A percentile compares a stretch with the other conserved stretches of the same genome.
These are phyloP conservation scores for Hansfordia pulvinata DNA, from an alignment of 2,329 filamentous ascomycete genomes.

Conservation along the genomic window DNA sequence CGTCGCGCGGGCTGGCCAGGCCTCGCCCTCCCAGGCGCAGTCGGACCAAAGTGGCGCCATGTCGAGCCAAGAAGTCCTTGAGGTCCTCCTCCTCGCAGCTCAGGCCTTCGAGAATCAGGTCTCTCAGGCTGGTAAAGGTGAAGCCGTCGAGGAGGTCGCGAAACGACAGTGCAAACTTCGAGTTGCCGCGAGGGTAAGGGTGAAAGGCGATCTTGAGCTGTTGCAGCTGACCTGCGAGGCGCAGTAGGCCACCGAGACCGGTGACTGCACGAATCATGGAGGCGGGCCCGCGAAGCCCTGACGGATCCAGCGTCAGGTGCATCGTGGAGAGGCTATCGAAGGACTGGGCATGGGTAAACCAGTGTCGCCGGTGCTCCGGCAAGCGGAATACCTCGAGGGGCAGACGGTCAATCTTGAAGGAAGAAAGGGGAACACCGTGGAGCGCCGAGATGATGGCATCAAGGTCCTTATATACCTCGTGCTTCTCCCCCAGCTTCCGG, in stretches of 20 bases:
- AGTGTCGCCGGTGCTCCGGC: constrained; percentile 21
- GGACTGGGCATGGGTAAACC: constrained; percentile 25
- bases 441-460: constrained; percentile 23
- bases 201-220: constrained; percentile 27
- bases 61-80: constrained; percentile 24
- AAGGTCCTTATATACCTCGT: constrained; percentile 22
- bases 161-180: constrained; percentile 26
- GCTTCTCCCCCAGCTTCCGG: constrained; percentile 23
- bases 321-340: constrained; percentile 25
- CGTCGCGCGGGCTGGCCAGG: constrained; percentile 22
- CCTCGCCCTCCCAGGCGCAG: constrained; percentile 31
- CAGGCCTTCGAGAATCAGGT: constrained; percentile 28
- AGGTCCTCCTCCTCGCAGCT: constrained; percentile 28
- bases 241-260: constrained; percentile 27
- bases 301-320: constrained; percentile 24
- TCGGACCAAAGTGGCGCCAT: constrained; percentile 22
- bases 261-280: constrained; percentile 25
- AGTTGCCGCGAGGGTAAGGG: constrained; percentile 21
- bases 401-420: constrained; percentile 27
- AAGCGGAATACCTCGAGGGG: constrained; percentile 27
- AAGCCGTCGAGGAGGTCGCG: constrained; percentile 23
- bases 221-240: constrained; percentile 20
- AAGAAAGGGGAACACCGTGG: constrained; percentile 19
- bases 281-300: constrained; percentile 20
- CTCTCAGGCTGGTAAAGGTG: constrained; percentile 22